phyloP scores from a whole-genome alignment of 352 stramenopile species.

The Elongisporangium senticosum region DNA sequence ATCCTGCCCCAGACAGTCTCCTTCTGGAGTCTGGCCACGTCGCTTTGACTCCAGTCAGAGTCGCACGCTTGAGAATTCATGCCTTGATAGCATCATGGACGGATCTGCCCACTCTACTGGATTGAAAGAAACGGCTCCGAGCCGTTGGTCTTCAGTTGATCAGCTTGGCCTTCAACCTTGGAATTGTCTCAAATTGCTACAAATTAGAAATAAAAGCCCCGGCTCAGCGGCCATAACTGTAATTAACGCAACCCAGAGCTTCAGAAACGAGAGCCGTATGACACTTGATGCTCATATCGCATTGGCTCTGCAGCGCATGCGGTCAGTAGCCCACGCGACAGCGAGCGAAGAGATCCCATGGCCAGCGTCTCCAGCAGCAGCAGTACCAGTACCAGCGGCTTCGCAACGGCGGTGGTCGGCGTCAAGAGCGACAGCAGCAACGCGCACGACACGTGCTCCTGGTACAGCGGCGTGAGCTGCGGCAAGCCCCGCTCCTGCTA shows the following conservation, averaged over 20 bases:
- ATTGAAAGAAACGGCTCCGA: background rate
- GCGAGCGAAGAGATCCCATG: background rate
- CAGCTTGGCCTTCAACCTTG: background rate
- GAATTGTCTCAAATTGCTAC: background rate
- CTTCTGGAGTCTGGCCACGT: background rate
- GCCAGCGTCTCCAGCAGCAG: background rate
- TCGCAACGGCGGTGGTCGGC: background rate
- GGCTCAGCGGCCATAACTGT: background rate
- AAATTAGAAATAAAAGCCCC: background rate
- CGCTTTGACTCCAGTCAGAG: background rate
- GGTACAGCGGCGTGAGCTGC: constrained; percentile 19
- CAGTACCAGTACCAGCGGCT: background rate
- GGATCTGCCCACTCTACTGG: background rate
- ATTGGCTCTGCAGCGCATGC: background rate
- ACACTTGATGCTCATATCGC: background rate
- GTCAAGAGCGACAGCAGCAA: constrained; percentile 17
- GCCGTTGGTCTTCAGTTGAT: background rate
- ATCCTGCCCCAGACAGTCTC: background rate
- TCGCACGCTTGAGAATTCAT: background rate
- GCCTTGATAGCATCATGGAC: no score
- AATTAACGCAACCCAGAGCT: background rate
- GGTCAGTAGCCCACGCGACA: background rate
- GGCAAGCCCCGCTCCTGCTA: constrained; percentile 26
- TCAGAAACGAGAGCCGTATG: background rate
- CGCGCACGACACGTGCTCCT: constrained; percentile 24